phyloP scores from a whole-genome alignment of 2,329 filamentous ascomycete species.

The Leptodontidium sp. region DNA sequence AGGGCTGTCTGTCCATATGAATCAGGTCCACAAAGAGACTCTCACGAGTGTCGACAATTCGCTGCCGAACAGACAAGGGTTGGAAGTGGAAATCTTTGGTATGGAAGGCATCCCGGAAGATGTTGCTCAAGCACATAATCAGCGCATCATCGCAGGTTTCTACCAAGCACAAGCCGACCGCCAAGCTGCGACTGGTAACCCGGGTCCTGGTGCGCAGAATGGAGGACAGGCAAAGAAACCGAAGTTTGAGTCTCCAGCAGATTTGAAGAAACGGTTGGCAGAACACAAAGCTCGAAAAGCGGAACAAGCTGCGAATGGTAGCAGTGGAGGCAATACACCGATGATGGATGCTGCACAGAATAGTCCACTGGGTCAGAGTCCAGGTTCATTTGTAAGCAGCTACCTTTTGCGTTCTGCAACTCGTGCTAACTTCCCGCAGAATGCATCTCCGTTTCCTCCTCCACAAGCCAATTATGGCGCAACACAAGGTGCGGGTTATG shows the following conservation, averaged over 20 bases:
- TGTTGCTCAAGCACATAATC: conserved; percentile 81
- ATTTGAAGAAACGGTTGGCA: conserved; percentile 81
- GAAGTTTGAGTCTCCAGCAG: conserved; percentile 77
- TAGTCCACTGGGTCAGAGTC: conserved; percentile 61
- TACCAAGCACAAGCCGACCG: conserved; percentile 87
- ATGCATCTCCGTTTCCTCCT: conserved; percentile 45
- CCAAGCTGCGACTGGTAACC: conserved; percentile 83
- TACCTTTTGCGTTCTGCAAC: background rate
- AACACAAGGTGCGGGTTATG: conserved; percentile 46
- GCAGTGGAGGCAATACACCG: conserved; percentile 65
- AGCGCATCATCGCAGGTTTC: conserved; percentile 84
- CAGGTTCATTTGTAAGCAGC: conserved; percentile 65
- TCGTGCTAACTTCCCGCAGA: conserved; percentile 40
- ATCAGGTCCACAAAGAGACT: conserved; percentile 96
- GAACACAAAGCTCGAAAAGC: conserved; percentile 77
- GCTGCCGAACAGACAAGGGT: conserved; percentile 81
- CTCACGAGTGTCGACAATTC: conserved; percentile 91
- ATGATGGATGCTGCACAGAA: conserved; percentile 44
- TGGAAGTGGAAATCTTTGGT: conserved; percentile 96
- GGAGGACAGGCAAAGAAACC: conserved; percentile 76
- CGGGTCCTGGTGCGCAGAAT: conserved; percentile 68
- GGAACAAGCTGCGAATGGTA: conserved; percentile 59
- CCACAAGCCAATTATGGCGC: conserved; percentile 42
- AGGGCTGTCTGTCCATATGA: conserved; percentile 97
- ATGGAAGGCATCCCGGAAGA: conserved; percentile 97